Base-by-base conservation (phyloP, 768 basidiomycete genomes). In the Terana coerulea region DNA sequence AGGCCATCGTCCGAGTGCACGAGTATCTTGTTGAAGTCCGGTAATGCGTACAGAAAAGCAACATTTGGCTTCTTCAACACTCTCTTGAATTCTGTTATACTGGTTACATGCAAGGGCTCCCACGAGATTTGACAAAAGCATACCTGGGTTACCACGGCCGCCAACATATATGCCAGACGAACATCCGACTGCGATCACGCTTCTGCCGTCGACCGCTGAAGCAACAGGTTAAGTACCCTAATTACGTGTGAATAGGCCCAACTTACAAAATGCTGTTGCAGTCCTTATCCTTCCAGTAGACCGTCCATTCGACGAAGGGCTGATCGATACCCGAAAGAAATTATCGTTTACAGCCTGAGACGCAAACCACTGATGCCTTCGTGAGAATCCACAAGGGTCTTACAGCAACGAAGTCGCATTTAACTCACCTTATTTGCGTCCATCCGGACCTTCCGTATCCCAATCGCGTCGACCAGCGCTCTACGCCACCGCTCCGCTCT, bases 111-210 rank as follows among this genome's bases (percentile, higher is more conserved):
- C 17, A 28, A 47, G 28, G 50, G 55, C 19, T 49, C 28, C 54
- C 10, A 29, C 15, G 7, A 25, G 19, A 15, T 19, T 33, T 11
- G 26, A 36, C 57, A 17, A 58, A 50, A 1, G 8, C n/a, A 43
- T 9, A 37, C 87, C 74, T 62, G 75, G 73, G 49, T 77, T 72
- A 21, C 80, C 79, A 35, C 73, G 74, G 14, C 69, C 69, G 2
- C 81, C 80, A 30, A 82, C 76, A 60, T 81, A 90, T n/a, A 92
- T 72, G 2, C 91, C 91, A n/a, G 75, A 68, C 10, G 76, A 68
- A 54, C 84, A 86, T 11, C 80, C 83, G 1, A 86, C 78, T 10
- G 77, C 86, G 53, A 92, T 63, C 49, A 80, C 86, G 44, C 70
- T 75, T 56, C 75, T 78, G 7, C 75, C 75, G 0, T 72, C 74